Conservation (phyloP, 352 stramenopile species). For the Peronospora belbahrii region DNA sequence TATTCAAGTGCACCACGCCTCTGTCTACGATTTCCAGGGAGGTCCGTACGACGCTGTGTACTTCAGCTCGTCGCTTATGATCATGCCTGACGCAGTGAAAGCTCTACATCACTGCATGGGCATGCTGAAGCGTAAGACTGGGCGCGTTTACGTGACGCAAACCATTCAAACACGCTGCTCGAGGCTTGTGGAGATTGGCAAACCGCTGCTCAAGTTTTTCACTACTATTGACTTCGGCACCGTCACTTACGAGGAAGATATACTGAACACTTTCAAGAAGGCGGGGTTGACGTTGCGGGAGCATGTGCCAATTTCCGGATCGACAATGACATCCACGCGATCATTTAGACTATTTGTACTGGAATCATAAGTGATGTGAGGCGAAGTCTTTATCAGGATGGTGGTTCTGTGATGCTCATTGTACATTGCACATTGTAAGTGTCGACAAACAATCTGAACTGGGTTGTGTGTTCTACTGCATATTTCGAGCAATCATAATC, state of each 20-base stretch:
- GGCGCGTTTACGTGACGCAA: constrained; percentile 84
- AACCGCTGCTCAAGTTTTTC: constrained; percentile 88
- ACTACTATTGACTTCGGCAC: constrained; percentile 91
- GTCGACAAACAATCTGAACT: no score
- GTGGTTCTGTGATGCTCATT: no score
- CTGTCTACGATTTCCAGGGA: constrained; percentile 68
- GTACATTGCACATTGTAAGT: no score
- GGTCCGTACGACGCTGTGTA: constrained; percentile 85
- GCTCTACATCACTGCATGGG: constrained; percentile 57
- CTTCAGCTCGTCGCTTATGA: constrained; percentile 88
- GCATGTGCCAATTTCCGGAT: constrained; percentile 53
- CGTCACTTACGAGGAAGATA: constrained; percentile 77
- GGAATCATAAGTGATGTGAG: constrained; percentile 20
- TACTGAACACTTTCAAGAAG: constrained; percentile 60
- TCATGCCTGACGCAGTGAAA: constrained; percentile 84
- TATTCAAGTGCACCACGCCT: constrained; percentile 65
- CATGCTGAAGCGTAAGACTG: constrained; percentile 59
- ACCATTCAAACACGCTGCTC: constrained; percentile 84
- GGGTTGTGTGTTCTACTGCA: no score
- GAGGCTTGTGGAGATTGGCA: constrained; percentile 62
- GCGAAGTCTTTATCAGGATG: no score
- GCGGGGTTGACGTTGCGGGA: constrained; percentile 44
- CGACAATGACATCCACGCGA: constrained; percentile 43
- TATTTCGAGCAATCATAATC: background rate
- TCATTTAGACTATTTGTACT: constrained; percentile 66